Evolutionary conservation across 108 stramenopile genomes (phyloP), one percentile per base, ranked within the genome.

Genomic region (Stephanodiscus minutulus): DNA sequence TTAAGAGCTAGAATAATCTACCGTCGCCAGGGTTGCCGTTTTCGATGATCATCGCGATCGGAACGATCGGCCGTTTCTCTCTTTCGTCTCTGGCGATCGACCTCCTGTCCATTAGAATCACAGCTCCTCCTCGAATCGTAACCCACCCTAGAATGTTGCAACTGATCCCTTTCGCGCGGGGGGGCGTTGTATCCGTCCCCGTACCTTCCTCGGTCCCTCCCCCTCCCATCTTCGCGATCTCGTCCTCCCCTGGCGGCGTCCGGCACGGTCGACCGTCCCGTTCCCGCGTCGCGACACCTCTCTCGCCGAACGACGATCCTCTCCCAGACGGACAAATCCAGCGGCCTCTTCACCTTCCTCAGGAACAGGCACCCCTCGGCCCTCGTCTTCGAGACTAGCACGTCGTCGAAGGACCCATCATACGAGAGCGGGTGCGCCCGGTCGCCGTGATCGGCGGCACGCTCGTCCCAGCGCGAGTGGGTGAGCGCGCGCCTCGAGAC

Each of bases 351-450:
- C 58, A 85, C 49, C 64, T 85, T 85, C 60, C 85, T 68, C 71
- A 85, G 36, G 69, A 85, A 85, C 15, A 78, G 63, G 35, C 82
- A 82, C 11, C 81, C 82, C 29, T 82, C 31, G 11, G 43, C 47
- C 22, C 85, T 37, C 15, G 71, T 62, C 17, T 21, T 35, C 24
- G 11, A 21, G 25, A 82, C 82, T n/a, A 82, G 53, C 18, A 46
- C 37, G 61, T 76, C 46, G 39, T 71, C 70, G 76, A 85, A 85
- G n/a, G 58, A 44, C 3, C 68, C 82, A 63, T 85, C 85, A 31
- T 76, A 85, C 17, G 63, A 54, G 8, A 82, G 43, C 13, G 85
- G 85, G 77, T 85, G 85, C 15, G 85, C 85, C 15, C 85, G 62
- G 55, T 84, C 83, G 60, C 67, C 56, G 9, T 71, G 74, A 64